These are phyloP conservation scores for Akanthomyces muscarius DNA, from an alignment of 2,329 filamentous ascomycete species.

Conservation along the genomic window DNA sequence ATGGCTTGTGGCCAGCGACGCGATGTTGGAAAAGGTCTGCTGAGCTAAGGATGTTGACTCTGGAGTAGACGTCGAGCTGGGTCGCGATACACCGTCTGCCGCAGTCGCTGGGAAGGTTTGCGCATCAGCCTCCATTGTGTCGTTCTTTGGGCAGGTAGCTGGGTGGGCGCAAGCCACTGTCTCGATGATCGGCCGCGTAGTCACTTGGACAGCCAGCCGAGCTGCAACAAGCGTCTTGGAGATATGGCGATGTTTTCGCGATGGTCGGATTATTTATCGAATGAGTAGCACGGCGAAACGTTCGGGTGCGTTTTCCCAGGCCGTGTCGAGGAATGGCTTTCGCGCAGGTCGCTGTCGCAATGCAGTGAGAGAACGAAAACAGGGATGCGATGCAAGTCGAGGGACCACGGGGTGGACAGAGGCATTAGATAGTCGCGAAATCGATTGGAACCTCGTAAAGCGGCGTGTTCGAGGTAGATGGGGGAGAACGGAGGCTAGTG, in stretches of 20 bases:
- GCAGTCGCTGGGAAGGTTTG: conserved; percentile 37
- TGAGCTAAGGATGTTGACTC: conserved; percentile 40
- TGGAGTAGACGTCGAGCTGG: conserved; percentile 46
- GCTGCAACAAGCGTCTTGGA: neutral
- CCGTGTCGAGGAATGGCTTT: neutral
- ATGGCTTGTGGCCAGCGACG: conserved; percentile 37
- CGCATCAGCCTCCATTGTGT: conserved; percentile 44
- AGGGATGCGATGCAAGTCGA: neutral
- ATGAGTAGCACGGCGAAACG: neutral
- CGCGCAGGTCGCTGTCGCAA: neutral
- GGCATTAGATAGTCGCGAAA: neutral
- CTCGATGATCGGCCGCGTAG: neutral
- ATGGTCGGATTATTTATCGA: neutral
- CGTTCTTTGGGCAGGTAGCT: neutral
- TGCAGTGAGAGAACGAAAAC: neutral
- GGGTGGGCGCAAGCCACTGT: neutral
- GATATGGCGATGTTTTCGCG: neutral
- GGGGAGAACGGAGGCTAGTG: neutral
- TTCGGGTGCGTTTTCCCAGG: neutral
- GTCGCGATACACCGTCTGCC: conserved; percentile 47
- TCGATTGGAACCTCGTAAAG: neutral
- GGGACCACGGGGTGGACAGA: neutral
- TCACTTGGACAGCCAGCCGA: neutral
- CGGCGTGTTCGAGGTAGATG: neutral
- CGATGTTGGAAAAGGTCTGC: conserved; percentile 39